A percentile compares a stretch with the other conserved stretches of the same genome.
Conservation (phyloP, 2,329 filamentous ascomycete genomes). For the Diaporthe velutina region DNA sequence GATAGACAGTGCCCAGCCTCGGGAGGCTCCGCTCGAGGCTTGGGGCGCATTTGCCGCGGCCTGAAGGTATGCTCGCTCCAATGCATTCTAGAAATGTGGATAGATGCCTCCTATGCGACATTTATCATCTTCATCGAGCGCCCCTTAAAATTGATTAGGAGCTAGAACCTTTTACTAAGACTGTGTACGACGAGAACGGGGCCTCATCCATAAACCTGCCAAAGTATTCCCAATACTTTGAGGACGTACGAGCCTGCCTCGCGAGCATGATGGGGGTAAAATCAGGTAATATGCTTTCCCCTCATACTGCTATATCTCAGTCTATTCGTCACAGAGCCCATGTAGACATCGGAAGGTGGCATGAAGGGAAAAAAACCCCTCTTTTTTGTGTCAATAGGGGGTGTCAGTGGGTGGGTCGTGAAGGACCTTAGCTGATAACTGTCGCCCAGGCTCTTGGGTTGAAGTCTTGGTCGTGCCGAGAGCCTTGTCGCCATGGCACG, state of each 20-base stretch:
- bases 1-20: neutral
- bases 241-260: neutral
- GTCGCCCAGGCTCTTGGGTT: conserved; percentile 7
- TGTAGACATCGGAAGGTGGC: neutral
- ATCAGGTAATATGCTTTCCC: neutral
- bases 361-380: neutral
- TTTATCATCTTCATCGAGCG: neutral
- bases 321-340: neutral
- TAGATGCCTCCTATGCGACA: neutral
- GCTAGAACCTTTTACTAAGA: too few species aligned
- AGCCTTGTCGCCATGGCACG: conserved; percentile 28
- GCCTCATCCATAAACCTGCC: too few species aligned
- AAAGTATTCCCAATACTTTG: neutral
- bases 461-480: conserved; percentile 23
- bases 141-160: too few species aligned
- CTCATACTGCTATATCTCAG: neutral
- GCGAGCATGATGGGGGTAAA: neutral
- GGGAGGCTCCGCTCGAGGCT: neutral
- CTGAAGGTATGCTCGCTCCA: neutral
- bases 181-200: too few species aligned
- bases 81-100: neutral
- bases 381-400: neutral
- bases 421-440: neutral
- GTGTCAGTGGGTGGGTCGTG: neutral
- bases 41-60: neutral